These are phyloP conservation scores for Hebeloma cylindrosporum DNA, from an alignment of 768 basidiomycete genomes.

Conservation along the genomic window DNA sequence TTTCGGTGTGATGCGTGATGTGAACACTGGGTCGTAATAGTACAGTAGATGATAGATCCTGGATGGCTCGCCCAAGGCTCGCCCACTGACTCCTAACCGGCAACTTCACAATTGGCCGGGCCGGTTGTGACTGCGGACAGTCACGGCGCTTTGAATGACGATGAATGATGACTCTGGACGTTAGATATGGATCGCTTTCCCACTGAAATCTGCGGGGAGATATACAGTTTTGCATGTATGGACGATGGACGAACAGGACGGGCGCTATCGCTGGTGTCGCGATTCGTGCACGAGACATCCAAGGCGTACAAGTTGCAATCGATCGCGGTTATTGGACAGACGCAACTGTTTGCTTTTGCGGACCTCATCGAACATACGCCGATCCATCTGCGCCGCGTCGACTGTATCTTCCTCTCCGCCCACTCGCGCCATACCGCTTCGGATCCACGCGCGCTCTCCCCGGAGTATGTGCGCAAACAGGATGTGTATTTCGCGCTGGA, in stretches of 20 bases:
- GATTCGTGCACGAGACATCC: slow-evolving; percentile 27
- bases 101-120: no score
- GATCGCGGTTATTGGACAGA: slow-evolving; percentile 27
- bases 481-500: slow-evolving; percentile 17
- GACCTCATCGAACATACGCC: slow-evolving; percentile 23
- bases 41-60: no score
- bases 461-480: slow-evolving; percentile 17
- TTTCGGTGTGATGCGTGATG: no score
- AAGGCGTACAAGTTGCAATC: slow-evolving; percentile 29
- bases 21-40: no score
- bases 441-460: slow-evolving; percentile 15
- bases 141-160: no score
- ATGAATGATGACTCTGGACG: no score
- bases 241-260: slow-evolving; percentile 37
- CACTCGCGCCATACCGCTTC: slow-evolving; percentile 18
- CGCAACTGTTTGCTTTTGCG: slow-evolving; percentile 29
- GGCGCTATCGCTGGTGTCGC: slow-evolving; percentile 37
- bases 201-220: slow-evolving; percentile 18
- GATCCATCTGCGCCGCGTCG: slow-evolving; percentile 14
- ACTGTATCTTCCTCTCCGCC: slow-evolving; percentile 21
- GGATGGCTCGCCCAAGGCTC: no score
- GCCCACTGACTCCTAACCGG: no score
- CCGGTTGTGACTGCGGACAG: no score
- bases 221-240: slow-evolving; percentile 33
- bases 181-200: slow-evolving; percentile 22